phyloP scores from a whole-genome alignment of 2,329 filamentous ascomycete genomes.

The Pyrenochaeta sp. region DNA sequence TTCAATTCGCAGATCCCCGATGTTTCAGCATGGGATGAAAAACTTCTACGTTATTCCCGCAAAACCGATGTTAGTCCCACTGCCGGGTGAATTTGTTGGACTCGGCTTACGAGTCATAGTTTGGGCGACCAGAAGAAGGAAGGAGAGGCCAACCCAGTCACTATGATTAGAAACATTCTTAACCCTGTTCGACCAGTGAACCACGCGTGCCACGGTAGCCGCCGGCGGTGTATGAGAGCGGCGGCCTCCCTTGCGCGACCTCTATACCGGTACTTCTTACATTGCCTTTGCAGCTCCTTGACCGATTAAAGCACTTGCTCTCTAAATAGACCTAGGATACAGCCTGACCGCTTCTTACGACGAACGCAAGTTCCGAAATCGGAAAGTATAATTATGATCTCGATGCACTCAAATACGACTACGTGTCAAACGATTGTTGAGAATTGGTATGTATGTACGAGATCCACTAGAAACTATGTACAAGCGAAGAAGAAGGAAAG shows the following conservation, averaged over 20 bases:
- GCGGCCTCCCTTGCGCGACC: background rate
- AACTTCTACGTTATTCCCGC: background rate
- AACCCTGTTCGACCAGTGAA: background rate
- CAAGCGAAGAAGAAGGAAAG: background rate
- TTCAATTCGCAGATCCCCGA: background rate
- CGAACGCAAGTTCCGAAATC: background rate
- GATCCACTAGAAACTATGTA: background rate
- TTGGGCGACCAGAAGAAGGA: background rate
- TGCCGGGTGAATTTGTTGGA: too few relatives aligned
- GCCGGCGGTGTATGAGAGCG: background rate
- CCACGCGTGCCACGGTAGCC: background rate
- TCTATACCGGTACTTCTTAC: background rate
- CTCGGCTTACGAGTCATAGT: background rate
- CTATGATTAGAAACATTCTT: background rate
- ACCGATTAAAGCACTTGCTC: background rate
- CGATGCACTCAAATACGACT: background rate
- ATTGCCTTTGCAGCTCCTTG: background rate
- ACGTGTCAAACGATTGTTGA: background rate
- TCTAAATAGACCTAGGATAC: background rate
- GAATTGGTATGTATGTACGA: background rate
- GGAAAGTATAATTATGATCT: background rate
- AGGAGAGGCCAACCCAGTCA: background rate
- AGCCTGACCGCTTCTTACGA: background rate
- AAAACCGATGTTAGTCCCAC: too few relatives aligned
- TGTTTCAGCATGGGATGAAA: background rate